Conservation (phyloP, 164 flowering plant species). For the Platanus orientalis region DNA sequence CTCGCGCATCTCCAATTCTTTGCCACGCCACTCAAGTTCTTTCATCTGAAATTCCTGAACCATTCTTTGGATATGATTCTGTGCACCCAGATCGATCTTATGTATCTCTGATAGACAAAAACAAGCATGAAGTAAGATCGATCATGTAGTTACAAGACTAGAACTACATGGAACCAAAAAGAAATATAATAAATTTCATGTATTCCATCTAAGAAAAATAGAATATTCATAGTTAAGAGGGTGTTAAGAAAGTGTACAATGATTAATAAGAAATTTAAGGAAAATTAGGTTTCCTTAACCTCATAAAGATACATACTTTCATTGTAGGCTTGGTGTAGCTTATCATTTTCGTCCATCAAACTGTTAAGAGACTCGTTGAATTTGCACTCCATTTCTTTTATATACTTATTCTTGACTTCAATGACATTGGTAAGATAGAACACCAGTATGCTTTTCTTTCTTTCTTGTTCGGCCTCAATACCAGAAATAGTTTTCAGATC, state of each 20-base stretch:
- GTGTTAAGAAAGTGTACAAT: too few relatives aligned
- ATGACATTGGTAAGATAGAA: slow-evolving; percentile 55
- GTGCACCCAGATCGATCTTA: slow-evolving; percentile 37
- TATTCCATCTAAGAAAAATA: background rate
- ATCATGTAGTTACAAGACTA: background rate
- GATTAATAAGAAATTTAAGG: background rate
- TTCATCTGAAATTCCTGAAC: slow-evolving; percentile 40
- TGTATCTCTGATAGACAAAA: slow-evolving; percentile 37
- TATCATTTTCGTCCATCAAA: slow-evolving; percentile 55
- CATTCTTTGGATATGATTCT: slow-evolving; percentile 36
- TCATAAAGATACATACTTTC: slow-evolving; percentile 41
- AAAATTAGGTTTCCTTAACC: too few relatives aligned
- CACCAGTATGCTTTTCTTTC: slow-evolving; percentile 63
- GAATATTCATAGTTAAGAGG: background rate
- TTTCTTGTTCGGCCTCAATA: slow-evolving; percentile 62
- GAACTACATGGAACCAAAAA: background rate
- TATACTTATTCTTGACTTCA: slow-evolving; percentile 49
- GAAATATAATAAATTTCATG: background rate
- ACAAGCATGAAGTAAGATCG: background rate
- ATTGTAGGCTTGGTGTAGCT: slow-evolving; percentile 52
- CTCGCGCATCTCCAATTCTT: slow-evolving; percentile 44
- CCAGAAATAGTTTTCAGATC: slow-evolving; percentile 74
- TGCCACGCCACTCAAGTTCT: slow-evolving; percentile 28
- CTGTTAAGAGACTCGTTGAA: slow-evolving; percentile 38
- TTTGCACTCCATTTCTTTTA: slow-evolving; percentile 50